Conservation (phyloP, 345 rosid species). For the Gynandropsis gynandra region DNA sequence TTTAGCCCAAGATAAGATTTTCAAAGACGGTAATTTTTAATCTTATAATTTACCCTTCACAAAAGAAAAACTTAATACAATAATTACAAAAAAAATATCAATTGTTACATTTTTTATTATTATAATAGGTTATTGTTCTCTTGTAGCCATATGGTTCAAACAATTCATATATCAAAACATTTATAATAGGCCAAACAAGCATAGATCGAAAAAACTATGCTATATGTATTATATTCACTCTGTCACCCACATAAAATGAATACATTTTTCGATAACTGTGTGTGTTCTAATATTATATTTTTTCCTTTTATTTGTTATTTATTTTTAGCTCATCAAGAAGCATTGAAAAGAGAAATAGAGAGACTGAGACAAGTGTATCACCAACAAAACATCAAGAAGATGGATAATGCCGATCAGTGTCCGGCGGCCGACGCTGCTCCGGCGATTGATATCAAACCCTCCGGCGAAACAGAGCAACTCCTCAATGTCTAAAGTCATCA, state of each 20-base stretch:
- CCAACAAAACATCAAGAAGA: conserved; percentile 46
- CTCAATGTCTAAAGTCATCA: conserved; percentile 37
- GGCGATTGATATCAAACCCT: conserved; percentile 23
- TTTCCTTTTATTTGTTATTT: neutral
- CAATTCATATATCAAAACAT: neutral
- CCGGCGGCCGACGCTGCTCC: conserved; percentile 19
- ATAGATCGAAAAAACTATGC: too few relatives aligned
- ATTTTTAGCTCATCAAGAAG: conserved; percentile 65
- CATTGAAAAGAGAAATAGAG: conserved; percentile 85
- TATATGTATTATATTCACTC: too few relatives aligned
- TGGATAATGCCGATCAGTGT: conserved; percentile 24
- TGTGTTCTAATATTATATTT: too few relatives aligned
- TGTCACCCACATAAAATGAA: too few relatives aligned
- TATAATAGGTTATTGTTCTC: too few relatives aligned
- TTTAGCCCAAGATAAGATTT: conserved; percentile 80
- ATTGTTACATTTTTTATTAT: too few relatives aligned
- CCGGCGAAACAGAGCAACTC: conserved; percentile 31
- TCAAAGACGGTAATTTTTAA: conserved; percentile 68
- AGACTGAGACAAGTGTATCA: conserved; percentile 67
- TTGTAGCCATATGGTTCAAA: too few relatives aligned
- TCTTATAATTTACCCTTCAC: neutral
- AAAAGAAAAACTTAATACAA: too few relatives aligned
- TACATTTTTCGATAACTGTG: too few relatives aligned
- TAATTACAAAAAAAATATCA: too few relatives aligned
- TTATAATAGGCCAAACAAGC: neutral